Percentiles rank a stretch among this genome's conserved stretches.
Evolutionary conservation across 2,329 filamentous ascomycete genomes (phyloP).

Genomic region (Fusarium setosum): DNA sequence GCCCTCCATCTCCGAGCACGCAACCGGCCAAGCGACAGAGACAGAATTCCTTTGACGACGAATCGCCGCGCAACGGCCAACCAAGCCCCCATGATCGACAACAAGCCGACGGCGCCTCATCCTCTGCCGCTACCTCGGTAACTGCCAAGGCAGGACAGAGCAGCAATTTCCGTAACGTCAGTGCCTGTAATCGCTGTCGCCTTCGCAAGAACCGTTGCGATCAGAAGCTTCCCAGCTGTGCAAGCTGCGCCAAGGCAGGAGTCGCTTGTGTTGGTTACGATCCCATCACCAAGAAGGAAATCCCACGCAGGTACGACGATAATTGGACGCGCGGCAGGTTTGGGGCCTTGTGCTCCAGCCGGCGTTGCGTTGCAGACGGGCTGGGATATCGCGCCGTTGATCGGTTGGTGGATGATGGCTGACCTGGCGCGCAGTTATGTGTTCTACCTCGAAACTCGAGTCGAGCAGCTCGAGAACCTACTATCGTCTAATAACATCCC

Average conservation of each 20-base stretch:
- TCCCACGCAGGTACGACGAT: constrained; percentile 83
- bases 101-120: constrained; percentile 46
- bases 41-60: constrained; percentile 62
- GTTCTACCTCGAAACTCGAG: constrained; percentile 90
- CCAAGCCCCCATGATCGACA: constrained; percentile 41
- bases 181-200: constrained; percentile 92
- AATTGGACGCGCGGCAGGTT: constrained; percentile 16
- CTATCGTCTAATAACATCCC: constrained; percentile 76
- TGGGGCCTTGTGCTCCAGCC: not conserved
- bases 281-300: constrained; percentile 95
- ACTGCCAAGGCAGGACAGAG: constrained; percentile 64
- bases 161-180: constrained; percentile 85
- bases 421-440: constrained; percentile 74
- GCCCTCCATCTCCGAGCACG: constrained; percentile 62
- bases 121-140: constrained; percentile 39
- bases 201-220: constrained; percentile 95
- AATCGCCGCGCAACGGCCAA: constrained; percentile 51
- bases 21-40: constrained; percentile 69
- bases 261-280: constrained; percentile 96
- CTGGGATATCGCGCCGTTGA: not conserved
- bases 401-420: constrained; percentile 24
- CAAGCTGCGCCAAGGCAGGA: constrained; percentile 91
- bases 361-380: not conserved
- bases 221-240: constrained; percentile 90
- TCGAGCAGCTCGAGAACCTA: constrained; percentile 84